Base-by-base conservation (phyloP, 1,284 basidiomycete species). In the Malassezia caprae region DNA sequence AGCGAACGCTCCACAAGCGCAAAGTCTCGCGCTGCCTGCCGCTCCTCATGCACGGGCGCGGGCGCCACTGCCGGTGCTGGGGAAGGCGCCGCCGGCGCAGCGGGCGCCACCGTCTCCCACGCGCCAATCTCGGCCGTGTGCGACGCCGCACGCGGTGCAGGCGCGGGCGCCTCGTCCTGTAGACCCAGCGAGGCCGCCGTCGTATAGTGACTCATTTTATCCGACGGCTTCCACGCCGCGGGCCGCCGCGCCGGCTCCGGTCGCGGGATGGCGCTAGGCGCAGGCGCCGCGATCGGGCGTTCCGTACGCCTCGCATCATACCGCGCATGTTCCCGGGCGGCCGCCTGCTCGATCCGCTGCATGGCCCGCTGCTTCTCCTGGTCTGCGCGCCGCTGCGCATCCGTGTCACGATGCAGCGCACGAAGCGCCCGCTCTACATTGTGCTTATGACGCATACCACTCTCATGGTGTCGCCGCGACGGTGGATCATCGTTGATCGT, bases 351-450 rank as follows among this genome's bases (percentile, higher is more conserved):
- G 56, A 98, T 85, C 53, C 83, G 78, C 12, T 80, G 84, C 81
- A 96, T 88, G 72, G 94, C 88, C 59, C 83, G 78, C 65, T 49
- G 47, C 24, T 24, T 30, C 12, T 83, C 85, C 77, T 91, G 89
- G 68, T 89, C 85, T 51, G 86, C 87, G 44, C 80, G 80, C 64
- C 94, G 90, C 75, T 85, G 83, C 78, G 88, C 87, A 51, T 83
- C 82, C 77, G 85, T 90, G 88, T 4, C 90, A 86, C n/a, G 93
- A 81, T 98, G 98, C 27, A 96, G 81, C 39, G 86, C 83, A 39
- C 88, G 81, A 50, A 98, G 87, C 76, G 86, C 93, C 8, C 90
- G 81, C 71, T 96, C 90, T 59, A 88, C 84, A 75, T 88, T 94
- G 45, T 90, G 90, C 74, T 94, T 88, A 78, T 99, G 94, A 44